These are phyloP conservation scores for Coemansia sp. DNA, from an alignment of 192 early-diverging fungal species.

Conservation along the genomic window DNA sequence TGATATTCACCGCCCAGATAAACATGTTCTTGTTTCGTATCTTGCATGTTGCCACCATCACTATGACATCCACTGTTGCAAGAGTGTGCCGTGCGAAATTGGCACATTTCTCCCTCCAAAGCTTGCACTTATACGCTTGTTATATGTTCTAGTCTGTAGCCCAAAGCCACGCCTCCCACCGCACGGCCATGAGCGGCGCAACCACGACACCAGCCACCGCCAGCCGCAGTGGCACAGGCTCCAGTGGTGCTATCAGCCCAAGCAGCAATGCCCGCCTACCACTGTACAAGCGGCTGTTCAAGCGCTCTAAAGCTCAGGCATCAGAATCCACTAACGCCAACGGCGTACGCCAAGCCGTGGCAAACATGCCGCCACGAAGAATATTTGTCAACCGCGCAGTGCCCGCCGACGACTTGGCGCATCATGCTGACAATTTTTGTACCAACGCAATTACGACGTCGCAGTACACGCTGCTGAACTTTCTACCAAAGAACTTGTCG, in stretches of 20 bases:
- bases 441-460: conserved; percentile 87
- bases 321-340: conserved; percentile 21
- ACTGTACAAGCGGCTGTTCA: conserved; percentile 21
- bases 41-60: neutral
- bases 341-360: conserved; percentile 30
- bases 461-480: conserved; percentile 89
- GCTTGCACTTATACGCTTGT: neutral
- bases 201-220: neutral
- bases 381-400: conserved; percentile 70
- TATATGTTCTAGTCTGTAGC: neutral
- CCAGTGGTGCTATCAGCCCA: neutral
- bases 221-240: neutral
- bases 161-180: neutral
- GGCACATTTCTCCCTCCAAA: neutral
- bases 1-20: neutral
- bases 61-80: neutral
- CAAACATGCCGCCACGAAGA: conserved; percentile 32
- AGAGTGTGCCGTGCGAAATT: conserved; percentile 2
- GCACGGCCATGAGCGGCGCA: conserved; percentile 7
- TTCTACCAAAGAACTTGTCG: conserved; percentile 93
- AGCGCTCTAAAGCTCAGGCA: conserved; percentile 11
- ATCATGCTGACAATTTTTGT: conserved; percentile 62
- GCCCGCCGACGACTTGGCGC: conserved; percentile 58
- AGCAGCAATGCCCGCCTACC: conserved; percentile 16
- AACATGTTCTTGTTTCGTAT: neutral